Percentiles rank a stretch among this genome's conserved stretches.
phyloP scores from a whole-genome alignment of 2,329 filamentous ascomycete genomes.

The Aspergillus neotritici region DNA sequence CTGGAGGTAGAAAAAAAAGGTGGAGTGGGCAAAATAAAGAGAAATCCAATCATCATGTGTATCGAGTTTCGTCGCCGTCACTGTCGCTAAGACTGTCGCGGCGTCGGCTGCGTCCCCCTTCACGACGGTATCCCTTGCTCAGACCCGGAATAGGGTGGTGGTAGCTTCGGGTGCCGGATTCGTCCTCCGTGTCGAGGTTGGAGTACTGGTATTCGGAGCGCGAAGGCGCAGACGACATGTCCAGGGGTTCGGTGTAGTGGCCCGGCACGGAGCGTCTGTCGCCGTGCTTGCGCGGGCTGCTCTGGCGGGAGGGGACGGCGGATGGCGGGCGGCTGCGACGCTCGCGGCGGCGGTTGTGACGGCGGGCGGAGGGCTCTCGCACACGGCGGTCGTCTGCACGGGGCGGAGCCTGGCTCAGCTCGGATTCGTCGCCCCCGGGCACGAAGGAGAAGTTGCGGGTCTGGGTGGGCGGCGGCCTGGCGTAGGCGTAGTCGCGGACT shows the following conservation, averaged over 20 bases:
- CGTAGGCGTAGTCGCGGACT: slow-evolving; percentile 39
- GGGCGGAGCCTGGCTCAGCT: slow-evolving; percentile 28
- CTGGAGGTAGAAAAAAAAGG: not conserved
- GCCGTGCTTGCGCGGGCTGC: slow-evolving; percentile 31
- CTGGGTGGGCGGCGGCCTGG: slow-evolving; percentile 14
- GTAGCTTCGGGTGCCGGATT: slow-evolving; percentile 50
- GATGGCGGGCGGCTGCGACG: slow-evolving; percentile 21
- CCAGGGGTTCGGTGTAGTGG: slow-evolving; percentile 41
- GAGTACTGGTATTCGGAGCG: slow-evolving; percentile 39
- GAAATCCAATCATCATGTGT: slow-evolving; percentile 13
- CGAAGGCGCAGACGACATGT: slow-evolving; percentile 36
- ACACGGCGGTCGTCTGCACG: slow-evolving; percentile 28
- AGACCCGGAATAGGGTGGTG: slow-evolving; percentile 53
- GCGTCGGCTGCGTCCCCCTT: slow-evolving; percentile 35
- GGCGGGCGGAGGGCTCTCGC: slow-evolving; percentile 25
- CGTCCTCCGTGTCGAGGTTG: slow-evolving; percentile 38
- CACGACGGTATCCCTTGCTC: slow-evolving; percentile 40
- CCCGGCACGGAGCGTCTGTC: slow-evolving; percentile 32
- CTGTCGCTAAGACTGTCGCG: slow-evolving; percentile 53
- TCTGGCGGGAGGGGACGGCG: slow-evolving; percentile 27
- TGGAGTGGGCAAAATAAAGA: not conserved
- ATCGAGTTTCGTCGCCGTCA: slow-evolving; percentile 38
- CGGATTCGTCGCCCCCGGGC: slow-evolving; percentile 42
- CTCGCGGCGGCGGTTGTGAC: slow-evolving; percentile 29
- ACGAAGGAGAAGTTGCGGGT: slow-evolving; percentile 46